Evolutionary conservation across 331 rosid genomes (phyloP), one percentile per base, ranked within the genome.

Genomic region (Malus hybrid): DNA sequence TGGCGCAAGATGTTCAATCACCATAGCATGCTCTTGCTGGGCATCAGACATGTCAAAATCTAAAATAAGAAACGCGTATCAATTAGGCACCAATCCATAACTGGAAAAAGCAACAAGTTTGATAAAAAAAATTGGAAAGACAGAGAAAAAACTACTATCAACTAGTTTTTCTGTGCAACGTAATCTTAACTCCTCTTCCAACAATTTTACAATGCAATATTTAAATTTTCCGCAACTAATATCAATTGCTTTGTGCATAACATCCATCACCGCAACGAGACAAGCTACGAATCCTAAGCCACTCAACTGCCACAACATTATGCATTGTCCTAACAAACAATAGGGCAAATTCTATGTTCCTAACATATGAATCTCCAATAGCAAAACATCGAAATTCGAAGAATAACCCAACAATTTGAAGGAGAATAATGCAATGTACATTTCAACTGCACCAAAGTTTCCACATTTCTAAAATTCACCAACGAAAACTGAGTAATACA

Each of bases 21-120:
- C 88, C 74, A 80, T 32, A 4, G 88, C 93, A 79, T 94, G 99
- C 80, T 87, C 86, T 67, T 75, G 82, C 84, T 94, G 99, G 76
- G 87, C 86, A 57, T 87, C 88, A 3, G 96, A 88, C 96, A 94
- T 80, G 71, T 85, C 90, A 86, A 94, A 90, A 90, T 94, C 99
- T 94, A 76, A 76, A 73, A 80, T 22, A 79, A 79, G 68, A 79
- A 77, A 73, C n/a, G 33, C 13, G 44, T 6, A 86, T 36, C 56
- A 69, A 79, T 76, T 36, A 48, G 77, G 31, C 80, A 82, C 62
- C 76, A 74, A 68, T 57, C 31, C 32, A 28, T 3, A 34, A 80
- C 61, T 31, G 46, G 61, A 64, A 28, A 67, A 12, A 2, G 20
- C 73, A 71, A 48, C 16, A 14, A 22, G 71, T 19, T 65, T 54